phyloP scores from a whole-genome alignment of 2,329 filamentous ascomycete genomes.

The Nemania serpens region DNA sequence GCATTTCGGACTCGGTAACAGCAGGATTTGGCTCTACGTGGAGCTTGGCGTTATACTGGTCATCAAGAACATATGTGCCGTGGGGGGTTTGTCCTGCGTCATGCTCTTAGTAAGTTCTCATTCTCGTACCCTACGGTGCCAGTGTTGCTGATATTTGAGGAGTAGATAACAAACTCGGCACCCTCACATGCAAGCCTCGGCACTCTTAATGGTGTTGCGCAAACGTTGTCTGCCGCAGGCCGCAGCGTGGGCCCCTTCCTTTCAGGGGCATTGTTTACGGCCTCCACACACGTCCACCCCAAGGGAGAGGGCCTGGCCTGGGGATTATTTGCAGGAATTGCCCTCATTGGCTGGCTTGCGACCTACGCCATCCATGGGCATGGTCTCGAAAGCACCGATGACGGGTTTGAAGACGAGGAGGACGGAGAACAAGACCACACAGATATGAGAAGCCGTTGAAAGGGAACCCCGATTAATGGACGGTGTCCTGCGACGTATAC shows the following conservation, averaged over 20 bases:
- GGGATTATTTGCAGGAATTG: constrained; percentile 83
- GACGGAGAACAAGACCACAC: constrained; percentile 21
- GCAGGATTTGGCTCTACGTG: constrained; percentile 73
- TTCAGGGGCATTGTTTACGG: constrained; percentile 83
- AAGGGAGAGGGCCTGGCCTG: constrained; percentile 88
- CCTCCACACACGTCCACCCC: constrained; percentile 72
- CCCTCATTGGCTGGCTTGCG: constrained; percentile 77
- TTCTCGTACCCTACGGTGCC: not conserved
- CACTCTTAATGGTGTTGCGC: constrained; percentile 89
- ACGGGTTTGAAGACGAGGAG: constrained; percentile 44
- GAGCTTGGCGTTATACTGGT: constrained; percentile 83
- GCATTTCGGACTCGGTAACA: constrained; percentile 61
- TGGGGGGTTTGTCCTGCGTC: constrained; percentile 87
- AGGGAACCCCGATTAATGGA: not conserved
- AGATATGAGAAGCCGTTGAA: not conserved
- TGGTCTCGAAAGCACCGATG: constrained; percentile 63
- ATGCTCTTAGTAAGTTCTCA: constrained; percentile 72
- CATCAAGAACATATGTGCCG: constrained; percentile 86
- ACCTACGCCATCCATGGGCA: constrained; percentile 76
- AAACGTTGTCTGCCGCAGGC: constrained; percentile 89
- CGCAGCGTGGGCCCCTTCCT: constrained; percentile 87
- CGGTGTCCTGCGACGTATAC: not conserved
- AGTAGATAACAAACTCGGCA: constrained; percentile 84
- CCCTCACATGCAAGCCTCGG: constrained; percentile 85
- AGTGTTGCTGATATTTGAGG: constrained; percentile 3